Conservation (phyloP, 805 yeast genomes). For the Metschnikowia gruessii region DNA sequence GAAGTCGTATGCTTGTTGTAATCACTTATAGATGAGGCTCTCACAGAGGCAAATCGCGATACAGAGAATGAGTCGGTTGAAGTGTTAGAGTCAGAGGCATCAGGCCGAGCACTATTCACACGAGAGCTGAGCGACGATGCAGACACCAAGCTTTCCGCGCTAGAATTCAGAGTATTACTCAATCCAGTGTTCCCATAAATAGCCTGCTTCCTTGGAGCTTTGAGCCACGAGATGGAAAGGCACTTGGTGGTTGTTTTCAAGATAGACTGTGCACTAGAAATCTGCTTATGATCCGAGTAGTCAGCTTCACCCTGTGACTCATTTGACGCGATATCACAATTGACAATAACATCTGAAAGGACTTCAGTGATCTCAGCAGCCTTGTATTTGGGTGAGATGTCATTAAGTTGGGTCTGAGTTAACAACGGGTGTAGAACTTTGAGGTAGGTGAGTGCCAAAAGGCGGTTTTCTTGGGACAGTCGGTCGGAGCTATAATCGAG, state of each 20-base stretch:
- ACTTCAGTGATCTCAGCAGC: slow-evolving; percentile 49
- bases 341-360: slow-evolving; percentile 45
- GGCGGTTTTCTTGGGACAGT: slow-evolving; percentile 57
- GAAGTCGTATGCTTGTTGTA: slow-evolving; percentile 34
- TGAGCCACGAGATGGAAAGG: slow-evolving; percentile 34
- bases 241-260: slow-evolving; percentile 36
- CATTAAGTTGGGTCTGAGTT: slow-evolving; percentile 56
- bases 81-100: background rate
- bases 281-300: background rate
- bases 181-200: background rate
- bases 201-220: slow-evolving; percentile 8
- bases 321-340: slow-evolving; percentile 17
- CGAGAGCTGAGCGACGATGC: slow-evolving; percentile 7
- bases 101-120: background rate
- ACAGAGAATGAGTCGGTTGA: slow-evolving; percentile 18
- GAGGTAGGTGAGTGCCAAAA: slow-evolving; percentile 47
- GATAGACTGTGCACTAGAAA: slow-evolving; percentile 16
- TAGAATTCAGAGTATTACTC: slow-evolving; percentile 8
- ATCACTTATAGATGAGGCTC: slow-evolving; percentile 34
- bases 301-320: background rate
- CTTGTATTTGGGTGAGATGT: slow-evolving; percentile 54
- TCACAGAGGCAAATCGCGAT: slow-evolving; percentile 29
- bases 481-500: slow-evolving; percentile 48
- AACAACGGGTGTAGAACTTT: slow-evolving; percentile 73
- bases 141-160: slow-evolving; percentile 16